Evolutionary conservation across 129 eudicot species (phyloP).

Genomic region (Arctium minus): DNA sequence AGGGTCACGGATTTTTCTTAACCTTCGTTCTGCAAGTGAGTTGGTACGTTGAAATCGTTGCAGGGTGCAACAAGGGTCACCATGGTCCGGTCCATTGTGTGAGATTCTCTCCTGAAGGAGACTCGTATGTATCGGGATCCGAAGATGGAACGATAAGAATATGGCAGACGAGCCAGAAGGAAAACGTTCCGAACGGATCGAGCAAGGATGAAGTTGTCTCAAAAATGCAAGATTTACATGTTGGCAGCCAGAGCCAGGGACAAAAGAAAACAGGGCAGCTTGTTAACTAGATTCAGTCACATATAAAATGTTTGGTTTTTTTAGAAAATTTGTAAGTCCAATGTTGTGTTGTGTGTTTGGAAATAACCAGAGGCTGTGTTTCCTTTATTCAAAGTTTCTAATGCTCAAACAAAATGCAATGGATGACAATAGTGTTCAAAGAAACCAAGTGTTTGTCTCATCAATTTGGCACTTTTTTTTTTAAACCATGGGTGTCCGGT

Average conservation of each 20-base stretch:
- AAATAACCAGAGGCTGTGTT: background rate
- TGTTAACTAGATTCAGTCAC: background rate
- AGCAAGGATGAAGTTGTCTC: constrained; percentile 10
- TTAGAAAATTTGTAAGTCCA: background rate
- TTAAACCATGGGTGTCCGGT: no score
- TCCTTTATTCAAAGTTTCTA: background rate
- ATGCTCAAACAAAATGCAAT: background rate
- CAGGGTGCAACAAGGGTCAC: constrained; percentile 59
- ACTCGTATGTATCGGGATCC: constrained; percentile 51
- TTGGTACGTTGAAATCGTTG: background rate
- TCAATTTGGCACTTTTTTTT: background rate
- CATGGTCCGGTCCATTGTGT: constrained; percentile 60
- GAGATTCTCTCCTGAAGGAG: constrained; percentile 49
- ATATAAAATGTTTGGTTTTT: background rate
- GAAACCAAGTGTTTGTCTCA: background rate
- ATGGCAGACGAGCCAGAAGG: constrained; percentile 44
- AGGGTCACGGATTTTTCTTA: background rate
- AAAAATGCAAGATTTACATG: background rate
- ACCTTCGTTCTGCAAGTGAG: background rate
- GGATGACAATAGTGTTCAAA: background rate
- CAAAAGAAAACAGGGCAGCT: background rate
- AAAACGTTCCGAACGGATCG: constrained; percentile 37
- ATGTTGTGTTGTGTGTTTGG: background rate
- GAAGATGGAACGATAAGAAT: constrained; percentile 56
- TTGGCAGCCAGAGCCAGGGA: background rate